Base-by-base conservation (phyloP, 78 protist genomes). In the Trichosphaerium sp. region DNA sequence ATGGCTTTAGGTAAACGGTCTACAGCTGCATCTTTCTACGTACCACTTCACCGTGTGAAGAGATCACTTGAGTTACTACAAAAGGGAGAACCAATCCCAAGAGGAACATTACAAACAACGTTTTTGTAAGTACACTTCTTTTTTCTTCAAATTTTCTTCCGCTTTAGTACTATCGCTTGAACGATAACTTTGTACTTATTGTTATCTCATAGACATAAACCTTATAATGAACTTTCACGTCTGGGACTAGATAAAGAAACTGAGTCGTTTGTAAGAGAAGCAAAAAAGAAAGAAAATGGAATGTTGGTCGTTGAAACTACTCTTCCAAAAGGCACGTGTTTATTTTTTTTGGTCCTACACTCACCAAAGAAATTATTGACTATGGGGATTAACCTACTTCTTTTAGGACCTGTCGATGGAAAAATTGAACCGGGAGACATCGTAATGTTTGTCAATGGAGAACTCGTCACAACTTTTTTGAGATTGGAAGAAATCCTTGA, bases 361-460 rank as follows among this genome's bases (percentile, higher is more conserved):
- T n/a, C n/a, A n/a, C n/a, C n/a, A n/a, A n/a, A n/a, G n/a, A n/a
- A n/a, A n/a, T n/a, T n/a, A n/a, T n/a, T n/a, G n/a, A n/a, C n/a
- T n/a, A n/a, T n/a, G n/a, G n/a, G n/a, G n/a, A n/a, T n/a, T n/a
- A n/a, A n/a, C n/a, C n/a, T n/a, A n/a, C n/a, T n/a, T n/a, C n/a
- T n/a, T n/a, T n/a, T n/a, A n/a, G n/a, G n/a, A n/a, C n/a, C n/a
- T n/a, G n/a, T n/a, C n/a, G n/a, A n/a, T n/a, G n/a, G n/a, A n/a
- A n/a, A n/a, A n/a, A n/a, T 68, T 4, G 37, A 25, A n/a, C 58
- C 69, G 1, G 78, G 78, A 32, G 78, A 72, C 67, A 18, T 72
- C 2, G 35, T 72, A 38, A 1, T 4, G 32, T 12, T 10, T 21
- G 31, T 67, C 60, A 26, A 51, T 15, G 74, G 74, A 28, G 39